Conservation (phyloP, 805 yeast genomes). For the Metschnikowia lachancei region DNA sequence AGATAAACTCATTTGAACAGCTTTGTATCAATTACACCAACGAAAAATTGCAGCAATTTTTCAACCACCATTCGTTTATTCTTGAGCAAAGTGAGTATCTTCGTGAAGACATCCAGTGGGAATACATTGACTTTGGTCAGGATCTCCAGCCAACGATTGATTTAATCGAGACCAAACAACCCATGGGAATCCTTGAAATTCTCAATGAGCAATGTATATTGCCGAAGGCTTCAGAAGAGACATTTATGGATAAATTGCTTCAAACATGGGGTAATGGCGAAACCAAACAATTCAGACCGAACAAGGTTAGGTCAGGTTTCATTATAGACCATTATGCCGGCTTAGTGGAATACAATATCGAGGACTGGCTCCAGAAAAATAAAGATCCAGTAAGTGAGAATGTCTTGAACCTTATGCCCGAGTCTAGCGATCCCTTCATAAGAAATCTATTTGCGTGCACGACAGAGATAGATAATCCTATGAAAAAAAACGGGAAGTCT, state of each 20-base stretch:
- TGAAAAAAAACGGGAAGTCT: constrained; percentile 13
- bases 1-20: constrained; percentile 57
- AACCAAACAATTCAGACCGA: constrained; percentile 59
- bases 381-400: constrained; percentile 88
- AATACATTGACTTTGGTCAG: constrained; percentile 88
- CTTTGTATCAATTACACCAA: constrained; percentile 60
- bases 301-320: constrained; percentile 74
- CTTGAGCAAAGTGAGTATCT: constrained; percentile 59
- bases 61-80: constrained; percentile 60
- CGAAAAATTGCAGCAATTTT: constrained; percentile 59
- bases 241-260: constrained; percentile 78
- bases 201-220: constrained; percentile 94
- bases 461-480: constrained; percentile 22
- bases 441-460: constrained; percentile 46
- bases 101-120: constrained; percentile 60
- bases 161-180: constrained; percentile 70
- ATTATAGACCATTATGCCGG: constrained; percentile 93
- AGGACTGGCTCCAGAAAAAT: constrained; percentile 92
- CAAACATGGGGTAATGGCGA: constrained; percentile 55
- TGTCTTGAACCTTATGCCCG: constrained; percentile 56
- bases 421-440: constrained; percentile 58
- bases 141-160: constrained; percentile 94
- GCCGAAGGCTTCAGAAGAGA: constrained; percentile 80
- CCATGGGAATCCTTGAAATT: constrained; percentile 80
- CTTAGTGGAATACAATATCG: constrained; percentile 87